Base-by-base conservation (phyloP, 2,329 filamentous ascomycete species). In the Ophiostoma ulmi region DNA sequence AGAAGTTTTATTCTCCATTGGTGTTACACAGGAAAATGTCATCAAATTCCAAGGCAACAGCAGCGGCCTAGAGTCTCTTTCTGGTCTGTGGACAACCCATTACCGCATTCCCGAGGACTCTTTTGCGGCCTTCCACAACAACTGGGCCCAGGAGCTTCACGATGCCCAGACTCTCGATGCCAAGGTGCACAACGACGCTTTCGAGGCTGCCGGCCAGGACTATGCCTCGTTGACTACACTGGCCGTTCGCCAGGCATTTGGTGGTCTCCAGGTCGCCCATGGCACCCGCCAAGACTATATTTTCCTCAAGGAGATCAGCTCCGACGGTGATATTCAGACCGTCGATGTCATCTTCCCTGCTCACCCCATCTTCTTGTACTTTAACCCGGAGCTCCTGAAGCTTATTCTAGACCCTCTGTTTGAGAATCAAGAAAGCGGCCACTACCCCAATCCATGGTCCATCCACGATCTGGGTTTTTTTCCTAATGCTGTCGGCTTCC, bases 221-320 rank as follows among this genome's bases (percentile, higher is more conserved):
- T 94, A 94, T 75, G 85, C 89, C 14, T 88, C 90, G 71, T 90
- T 94, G 71, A 91, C 92, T 10, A 89, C 90, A 0, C 85, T 97
- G 36, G 89, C 88, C 63, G 90, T 93, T n/a, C 88, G 93, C 64
- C 93, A 97, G 79, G 87, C 90, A 0, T 89, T 96, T 80, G 93
- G 90, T 17, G 91, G 88, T 0, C 88, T 91, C 1, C 89, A 89
- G 73, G 91, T 93, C 76, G 86, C 89, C 10, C 87, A 91, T 70
- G 91, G 91, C 17, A 81, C 87, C 3, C 82, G 89, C 0, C 85
- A 90, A 71, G 89, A 90, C 0, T 85, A 94, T 69, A 35, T 97
- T 17, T 97, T 97, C 80, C 80, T 96, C 70, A 97, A 97, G 78
- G 93, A 97, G 78, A 96, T 97, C 76, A 93, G 90, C 73, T 94